Percentiles rank a stretch among this genome's conserved stretches.
These are phyloP conservation scores for Stachybotrys chlorohalonatus DNA, from an alignment of 2,329 filamentous ascomycete species.

Conservation along the genomic window DNA sequence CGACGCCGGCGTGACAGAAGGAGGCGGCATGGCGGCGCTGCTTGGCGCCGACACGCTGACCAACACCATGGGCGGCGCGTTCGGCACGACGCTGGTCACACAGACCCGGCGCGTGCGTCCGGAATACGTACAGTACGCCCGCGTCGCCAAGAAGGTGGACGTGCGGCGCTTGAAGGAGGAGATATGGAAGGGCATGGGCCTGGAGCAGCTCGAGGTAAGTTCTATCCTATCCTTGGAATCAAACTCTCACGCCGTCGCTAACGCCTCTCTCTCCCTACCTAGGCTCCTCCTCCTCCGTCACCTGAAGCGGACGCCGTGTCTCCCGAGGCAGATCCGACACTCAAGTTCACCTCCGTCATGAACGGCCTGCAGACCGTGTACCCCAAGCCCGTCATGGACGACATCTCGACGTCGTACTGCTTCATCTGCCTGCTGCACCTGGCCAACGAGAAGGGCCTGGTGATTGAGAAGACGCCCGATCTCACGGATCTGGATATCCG, in stretches of 20 bases:
- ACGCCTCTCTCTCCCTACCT: constrained; percentile 3
- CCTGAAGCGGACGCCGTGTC: constrained; percentile 18
- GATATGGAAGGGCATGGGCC: constrained; percentile 57
- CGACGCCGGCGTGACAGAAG: constrained; percentile 35
- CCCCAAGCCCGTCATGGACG: constrained; percentile 73
- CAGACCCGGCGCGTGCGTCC: constrained; percentile 53
- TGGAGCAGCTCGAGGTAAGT: constrained; percentile 44
- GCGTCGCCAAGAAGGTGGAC: constrained; percentile 64
- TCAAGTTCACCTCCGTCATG: constrained; percentile 90
- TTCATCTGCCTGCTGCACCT: constrained; percentile 90
- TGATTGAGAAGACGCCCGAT: constrained; percentile 56
- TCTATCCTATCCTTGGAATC: neutral
- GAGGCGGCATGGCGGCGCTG: constrained; percentile 39
- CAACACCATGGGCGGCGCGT: constrained; percentile 35
- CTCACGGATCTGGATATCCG: constrained; percentile 52
- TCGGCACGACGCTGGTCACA: constrained; percentile 60
- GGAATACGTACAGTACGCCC: constrained; percentile 62
- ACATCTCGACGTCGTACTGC: constrained; percentile 88
- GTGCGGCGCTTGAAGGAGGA: constrained; percentile 61
- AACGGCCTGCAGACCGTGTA: constrained; percentile 82
- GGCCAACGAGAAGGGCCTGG: constrained; percentile 85
- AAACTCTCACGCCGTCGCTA: constrained; percentile 8
- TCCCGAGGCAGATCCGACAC: constrained; percentile 36
- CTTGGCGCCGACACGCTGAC: constrained; percentile 41
- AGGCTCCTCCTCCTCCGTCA: constrained; percentile 21